Base-by-base conservation (phyloP, 106 monocot species). In the Dendrobium chrysotoxum region DNA sequence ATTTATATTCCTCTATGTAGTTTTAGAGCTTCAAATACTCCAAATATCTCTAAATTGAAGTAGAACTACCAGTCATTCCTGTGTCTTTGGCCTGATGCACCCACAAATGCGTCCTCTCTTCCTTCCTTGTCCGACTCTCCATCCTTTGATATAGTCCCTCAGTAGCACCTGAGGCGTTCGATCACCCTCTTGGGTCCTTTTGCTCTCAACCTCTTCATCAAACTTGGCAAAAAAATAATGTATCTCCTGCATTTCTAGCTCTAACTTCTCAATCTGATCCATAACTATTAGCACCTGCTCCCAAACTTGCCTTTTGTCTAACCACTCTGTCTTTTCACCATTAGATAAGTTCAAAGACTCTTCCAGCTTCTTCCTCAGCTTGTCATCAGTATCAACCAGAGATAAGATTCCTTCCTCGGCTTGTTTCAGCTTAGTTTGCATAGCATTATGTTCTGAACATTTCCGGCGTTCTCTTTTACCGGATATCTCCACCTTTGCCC, bases 191-290 rank as follows among this genome's bases (percentile, higher is more conserved):
- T 39, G 28, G 7, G 31, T 72, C 42, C 40, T 80, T 46, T 30
- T 83, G 8, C 79, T 83, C 16, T 79, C 82, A 57, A 87, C 92
- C 55, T 89, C 98, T 31, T 92, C 85, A 13, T 83, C 53, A 4
- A 91, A 80, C 76, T 95, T 95, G 40, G 91, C 81, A 46, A 93
- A 58, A 21, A 87, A 77, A 55, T 89, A 85, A 23, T 95, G 88
- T 11, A 93, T 85, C 53, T 93, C 91, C 75, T 93, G 88, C 39
- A 99, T 67, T 68, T 95, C 95, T 71, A 89, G 21, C 81, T 99
- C 99, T 82, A 95, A 41, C 72, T 85, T 89, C 18, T 78, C 91
- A 41, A 93, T 99, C 83, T 88, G 93, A 70, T 95, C 99, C 11
- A 88, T 87, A 26, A 82, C 88, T 47, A 80, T 86, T 28, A 79